A percentile compares a stretch with the other conserved stretches of the same genome.
phyloP scores from a whole-genome alignment of 2,329 filamentous ascomycete genomes.

The Neopestalotiopsis sp. region DNA sequence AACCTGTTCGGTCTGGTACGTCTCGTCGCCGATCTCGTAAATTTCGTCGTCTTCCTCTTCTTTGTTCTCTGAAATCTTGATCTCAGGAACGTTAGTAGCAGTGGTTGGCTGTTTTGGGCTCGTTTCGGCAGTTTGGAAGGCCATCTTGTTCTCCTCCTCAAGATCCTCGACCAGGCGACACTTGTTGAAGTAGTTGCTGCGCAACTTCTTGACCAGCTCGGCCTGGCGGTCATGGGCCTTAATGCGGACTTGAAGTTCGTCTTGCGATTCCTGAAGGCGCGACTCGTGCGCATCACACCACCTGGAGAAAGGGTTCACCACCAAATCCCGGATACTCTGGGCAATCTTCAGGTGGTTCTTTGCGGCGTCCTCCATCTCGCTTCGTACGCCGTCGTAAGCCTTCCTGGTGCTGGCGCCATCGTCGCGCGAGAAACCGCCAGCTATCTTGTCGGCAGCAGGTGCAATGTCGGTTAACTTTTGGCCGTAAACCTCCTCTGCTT shows the following conservation, averaged over 20 bases:
- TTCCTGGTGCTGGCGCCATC: constrained; percentile 96
- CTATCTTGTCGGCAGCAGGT: constrained; percentile 79
- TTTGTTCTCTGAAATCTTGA: constrained; percentile 79
- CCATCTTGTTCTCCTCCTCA: constrained; percentile 98
- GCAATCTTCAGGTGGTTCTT: constrained; percentile 95
- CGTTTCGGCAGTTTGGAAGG: constrained; percentile 84
- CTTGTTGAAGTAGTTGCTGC: constrained; percentile 98
- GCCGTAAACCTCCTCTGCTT: constrained; percentile 91
- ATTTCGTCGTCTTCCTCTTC: constrained; percentile 76
- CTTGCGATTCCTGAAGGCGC: constrained; percentile 91
- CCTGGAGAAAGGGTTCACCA: constrained; percentile 89
- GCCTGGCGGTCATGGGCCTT: constrained; percentile 93
- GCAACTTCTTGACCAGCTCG: constrained; percentile 87
- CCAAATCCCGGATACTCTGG: constrained; percentile 93
- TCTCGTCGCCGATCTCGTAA: constrained; percentile 88
- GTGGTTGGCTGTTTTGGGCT: constrained; percentile 60
- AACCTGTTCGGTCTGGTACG: constrained; percentile 82
- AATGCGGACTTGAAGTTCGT: constrained; percentile 88
- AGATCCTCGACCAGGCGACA: constrained; percentile 94
- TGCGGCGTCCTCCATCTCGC: constrained; percentile 89
- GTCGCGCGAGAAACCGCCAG: constrained; percentile 84
- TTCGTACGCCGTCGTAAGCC: constrained; percentile 93
- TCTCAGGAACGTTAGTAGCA: constrained; percentile 69
- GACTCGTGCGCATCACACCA: constrained; percentile 96
- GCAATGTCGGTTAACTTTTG: constrained; percentile 81